A percentile compares a stretch with the other conserved stretches of the same genome.
phyloP scores from a whole-genome alignment of 2,329 filamentous ascomycete genomes.

The Xylogone sp. region DNA sequence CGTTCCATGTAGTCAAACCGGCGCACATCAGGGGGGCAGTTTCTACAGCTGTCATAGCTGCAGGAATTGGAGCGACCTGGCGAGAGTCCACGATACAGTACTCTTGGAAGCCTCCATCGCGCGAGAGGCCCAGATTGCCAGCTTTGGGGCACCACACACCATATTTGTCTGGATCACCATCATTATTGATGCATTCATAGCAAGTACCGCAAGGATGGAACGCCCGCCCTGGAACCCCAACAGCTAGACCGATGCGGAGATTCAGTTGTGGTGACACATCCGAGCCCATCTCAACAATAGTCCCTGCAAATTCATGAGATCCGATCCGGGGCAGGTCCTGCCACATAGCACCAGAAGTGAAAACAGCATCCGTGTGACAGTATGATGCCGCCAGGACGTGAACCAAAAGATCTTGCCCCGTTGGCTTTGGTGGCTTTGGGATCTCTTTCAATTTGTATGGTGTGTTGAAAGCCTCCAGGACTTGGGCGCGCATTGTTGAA shows the following conservation, averaged over 20 bases:
- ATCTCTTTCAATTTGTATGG: constrained; percentile 2
- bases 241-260: constrained; percentile 48
- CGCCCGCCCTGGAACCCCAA: constrained; percentile 21
- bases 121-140: constrained; percentile 1
- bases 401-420: constrained; percentile 3
- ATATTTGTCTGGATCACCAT: constrained; percentile 8
- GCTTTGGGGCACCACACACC: neutral
- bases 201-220: constrained; percentile 5
- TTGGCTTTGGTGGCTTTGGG: neutral
- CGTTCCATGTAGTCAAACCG: constrained; percentile 68
- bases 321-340: constrained; percentile 1
- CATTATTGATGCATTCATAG: constrained; percentile 2
- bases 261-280: constrained; percentile 33
- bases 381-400: constrained; percentile 3
- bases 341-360: constrained; percentile 1
- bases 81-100: constrained; percentile 35
- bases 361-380: constrained; percentile 4
- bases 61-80: constrained; percentile 50
- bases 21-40: constrained; percentile 70
- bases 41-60: constrained; percentile 41
- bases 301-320: constrained; percentile 38
- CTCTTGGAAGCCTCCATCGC: constrained; percentile 3
- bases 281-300: constrained; percentile 43
- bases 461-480: constrained; percentile 5
- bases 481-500: constrained; percentile 4